Conservation (phyloP, 1,284 basidiomycete species). For the Polyporus tsugae region DNA sequence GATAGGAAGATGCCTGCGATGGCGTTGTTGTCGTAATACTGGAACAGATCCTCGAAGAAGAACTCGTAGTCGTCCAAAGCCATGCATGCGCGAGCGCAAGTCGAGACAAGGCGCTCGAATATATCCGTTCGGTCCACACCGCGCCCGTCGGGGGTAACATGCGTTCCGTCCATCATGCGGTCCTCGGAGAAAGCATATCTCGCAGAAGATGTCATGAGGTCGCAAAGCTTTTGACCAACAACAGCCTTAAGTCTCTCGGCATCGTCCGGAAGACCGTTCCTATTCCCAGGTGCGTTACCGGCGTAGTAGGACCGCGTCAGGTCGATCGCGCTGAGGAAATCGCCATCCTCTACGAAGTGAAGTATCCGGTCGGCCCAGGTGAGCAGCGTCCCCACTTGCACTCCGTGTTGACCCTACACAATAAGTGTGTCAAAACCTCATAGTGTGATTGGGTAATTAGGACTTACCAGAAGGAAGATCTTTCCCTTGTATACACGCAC, state of each 20-base stretch:
- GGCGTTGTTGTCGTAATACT: constrained; percentile 86
- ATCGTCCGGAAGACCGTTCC: constrained; percentile 85
- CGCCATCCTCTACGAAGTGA: constrained; percentile 83
- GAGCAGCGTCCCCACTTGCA: constrained; percentile 87
- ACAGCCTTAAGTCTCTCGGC: constrained; percentile 62
- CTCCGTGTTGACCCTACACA: constrained; percentile 66
- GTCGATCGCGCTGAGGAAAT: constrained; percentile 92
- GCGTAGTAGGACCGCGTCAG: constrained; percentile 86
- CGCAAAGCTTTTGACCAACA: constrained; percentile 81
- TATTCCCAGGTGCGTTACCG: constrained; percentile 86
- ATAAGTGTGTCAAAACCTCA: not conserved
- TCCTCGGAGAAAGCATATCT: constrained; percentile 95
- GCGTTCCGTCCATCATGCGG: constrained; percentile 89
- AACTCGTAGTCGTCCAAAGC: constrained; percentile 85
- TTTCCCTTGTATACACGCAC: constrained; percentile 89
- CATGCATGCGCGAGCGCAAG: constrained; percentile 86
- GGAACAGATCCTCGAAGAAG: constrained; percentile 93
- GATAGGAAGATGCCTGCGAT: constrained; percentile 90
- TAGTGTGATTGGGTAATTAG: not conserved
- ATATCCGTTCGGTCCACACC: constrained; percentile 92
- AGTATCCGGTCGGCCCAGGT: constrained; percentile 97
- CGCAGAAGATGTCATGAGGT: constrained; percentile 89
- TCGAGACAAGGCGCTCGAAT: constrained; percentile 88
- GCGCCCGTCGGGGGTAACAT: constrained; percentile 82
- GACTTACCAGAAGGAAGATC: constrained; percentile 86